Conservation (phyloP, 164 flowering plant species). For the Stephania cephalantha region DNA sequence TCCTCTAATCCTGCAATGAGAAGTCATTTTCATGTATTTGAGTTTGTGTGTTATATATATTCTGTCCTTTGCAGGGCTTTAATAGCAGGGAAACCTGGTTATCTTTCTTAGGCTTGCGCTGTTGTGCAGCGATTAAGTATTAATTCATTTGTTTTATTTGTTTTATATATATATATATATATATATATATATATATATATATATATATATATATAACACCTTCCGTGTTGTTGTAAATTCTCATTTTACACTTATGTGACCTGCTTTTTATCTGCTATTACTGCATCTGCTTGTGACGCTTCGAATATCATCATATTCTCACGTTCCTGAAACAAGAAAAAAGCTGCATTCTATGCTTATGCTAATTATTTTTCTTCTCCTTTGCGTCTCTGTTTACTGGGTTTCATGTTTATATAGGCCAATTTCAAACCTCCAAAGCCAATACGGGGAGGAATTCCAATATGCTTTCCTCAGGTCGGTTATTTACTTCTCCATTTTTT, state of each 20-base stretch:
- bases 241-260: not conserved
- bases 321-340: not conserved
- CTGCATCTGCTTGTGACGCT: not conserved
- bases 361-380: not conserved
- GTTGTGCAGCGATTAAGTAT: not conserved
- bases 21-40: too few species aligned
- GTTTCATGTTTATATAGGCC: conserved; percentile 34
- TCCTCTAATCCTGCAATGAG: too few species aligned
- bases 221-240: not conserved
- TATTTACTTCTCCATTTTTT: conserved; percentile 8
- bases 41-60: not conserved
- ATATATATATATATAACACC: not conserved
- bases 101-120: not conserved
- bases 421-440: conserved; percentile 85
- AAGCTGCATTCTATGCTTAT: not conserved
- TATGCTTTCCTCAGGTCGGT: conserved; percentile 94
- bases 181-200: too few species aligned
- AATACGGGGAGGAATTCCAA: conserved; percentile 94
- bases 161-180: too few species aligned
- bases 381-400: not conserved
- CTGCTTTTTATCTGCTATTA: not conserved
- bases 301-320: not conserved
- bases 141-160: not conserved
- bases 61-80: not conserved
- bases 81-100: not conserved